Conservation (phyloP, 176 grass and related monocot species). For the Microstegium vimineum region DNA sequence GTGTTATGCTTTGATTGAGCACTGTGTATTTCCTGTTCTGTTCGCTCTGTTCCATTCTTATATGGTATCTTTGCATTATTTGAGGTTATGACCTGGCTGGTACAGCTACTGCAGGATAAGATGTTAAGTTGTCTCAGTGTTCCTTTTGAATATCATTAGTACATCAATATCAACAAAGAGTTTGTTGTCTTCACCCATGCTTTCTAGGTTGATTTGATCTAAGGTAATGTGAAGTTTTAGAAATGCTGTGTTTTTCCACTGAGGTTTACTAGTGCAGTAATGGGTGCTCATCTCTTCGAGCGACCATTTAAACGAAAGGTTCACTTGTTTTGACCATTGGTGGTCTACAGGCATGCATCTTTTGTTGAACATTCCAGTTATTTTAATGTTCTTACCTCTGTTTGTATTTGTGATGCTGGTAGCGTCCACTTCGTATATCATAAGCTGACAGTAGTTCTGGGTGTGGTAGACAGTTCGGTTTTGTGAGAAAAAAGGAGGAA, state of each 20-base stretch:
- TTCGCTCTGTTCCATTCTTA: neutral
- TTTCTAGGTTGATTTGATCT: neutral
- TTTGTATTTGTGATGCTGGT: neutral
- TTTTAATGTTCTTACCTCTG: neutral
- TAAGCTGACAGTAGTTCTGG: neutral
- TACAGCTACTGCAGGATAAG: neutral
- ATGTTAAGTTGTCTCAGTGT: neutral
- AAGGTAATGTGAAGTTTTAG: neutral
- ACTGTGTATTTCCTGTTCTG: neutral
- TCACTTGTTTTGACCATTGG: neutral
- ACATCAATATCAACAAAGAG: neutral
- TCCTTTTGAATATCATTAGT: neutral
- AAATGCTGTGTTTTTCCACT: neutral
- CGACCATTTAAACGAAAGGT: neutral
- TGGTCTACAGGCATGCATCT: neutral
- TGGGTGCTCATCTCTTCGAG: neutral
- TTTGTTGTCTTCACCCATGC: neutral
- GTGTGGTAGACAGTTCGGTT: neutral
- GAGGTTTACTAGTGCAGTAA: neutral
- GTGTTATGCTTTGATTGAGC: slow-evolving; percentile 4
- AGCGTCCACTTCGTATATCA: neutral
- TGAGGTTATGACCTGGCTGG: neutral
- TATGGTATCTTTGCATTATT: neutral
- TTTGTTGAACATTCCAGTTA: neutral
- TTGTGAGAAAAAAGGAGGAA: neutral